Conservation (phyloP, 2,329 filamentous ascomycete genomes). For the Fusarium oxysporum region DNA sequence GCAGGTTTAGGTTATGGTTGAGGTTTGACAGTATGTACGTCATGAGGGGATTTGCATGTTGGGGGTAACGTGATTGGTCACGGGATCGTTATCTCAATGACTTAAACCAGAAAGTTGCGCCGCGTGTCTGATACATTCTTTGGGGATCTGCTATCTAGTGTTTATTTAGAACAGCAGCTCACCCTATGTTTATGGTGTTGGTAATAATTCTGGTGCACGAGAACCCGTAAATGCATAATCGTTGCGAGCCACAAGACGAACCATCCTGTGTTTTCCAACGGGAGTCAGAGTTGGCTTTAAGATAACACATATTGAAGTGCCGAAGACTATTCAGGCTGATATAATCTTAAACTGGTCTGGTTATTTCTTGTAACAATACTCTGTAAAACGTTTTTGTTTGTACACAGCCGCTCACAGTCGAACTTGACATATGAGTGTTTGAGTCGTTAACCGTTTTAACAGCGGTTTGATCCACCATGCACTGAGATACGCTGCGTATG, state of each 20-base stretch:
- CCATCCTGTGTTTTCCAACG: not conserved
- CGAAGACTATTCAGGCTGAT: not conserved
- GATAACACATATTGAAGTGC: not conserved
- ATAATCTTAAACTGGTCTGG: too few relatives aligned
- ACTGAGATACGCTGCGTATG: too few relatives aligned
- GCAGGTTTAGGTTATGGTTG: not conserved
- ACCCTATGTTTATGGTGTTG: not conserved
- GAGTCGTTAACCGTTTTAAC: not conserved
- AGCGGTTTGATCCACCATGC: not conserved
- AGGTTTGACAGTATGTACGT: constrained; percentile 31
- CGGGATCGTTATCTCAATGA: not conserved
- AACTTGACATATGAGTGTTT: too few relatives aligned
- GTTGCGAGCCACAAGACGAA: not conserved
- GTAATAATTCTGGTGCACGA: not conserved
- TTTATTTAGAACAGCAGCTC: not conserved
- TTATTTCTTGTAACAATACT: too few relatives aligned
- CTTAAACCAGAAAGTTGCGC: not conserved
- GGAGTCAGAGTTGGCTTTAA: not conserved
- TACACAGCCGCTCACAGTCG: too few relatives aligned
- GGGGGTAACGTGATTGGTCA: constrained; percentile 32
- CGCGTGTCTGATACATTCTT: not conserved
- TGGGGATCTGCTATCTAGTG: too few relatives aligned
- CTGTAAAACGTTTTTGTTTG: too few relatives aligned
- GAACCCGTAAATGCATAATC: fast-evolving
- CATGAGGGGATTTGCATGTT: constrained; percentile 21